Evolutionary conservation across 768 basidiomycete genomes (phyloP), one percentile per base, ranked within the genome.

Genomic region (Lentinula guzmanii): DNA sequence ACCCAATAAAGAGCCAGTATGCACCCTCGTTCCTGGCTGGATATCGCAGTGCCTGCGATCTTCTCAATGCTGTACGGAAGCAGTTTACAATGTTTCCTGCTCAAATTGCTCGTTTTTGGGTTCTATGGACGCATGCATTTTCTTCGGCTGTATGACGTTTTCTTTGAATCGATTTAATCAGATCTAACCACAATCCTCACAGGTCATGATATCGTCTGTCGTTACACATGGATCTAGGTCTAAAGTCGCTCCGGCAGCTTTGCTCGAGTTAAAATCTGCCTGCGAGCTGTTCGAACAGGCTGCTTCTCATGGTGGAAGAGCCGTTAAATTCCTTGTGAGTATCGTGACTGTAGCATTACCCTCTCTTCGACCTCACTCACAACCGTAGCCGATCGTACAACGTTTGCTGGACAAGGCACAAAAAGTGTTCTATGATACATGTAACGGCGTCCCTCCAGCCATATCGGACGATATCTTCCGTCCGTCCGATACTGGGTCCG

Each of bases 161-260:
- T 52, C 39, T 56, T 24, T 10, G 3, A 43, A 11, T 56, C 37
- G 18, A 15, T 41, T 6, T 10, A 15, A 3, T 21, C n/a, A n/a
- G 11, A 33, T 31, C 5, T 11, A 31, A 10, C 13, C 52, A 31
- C 42, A 33, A 33, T 52, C 39, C 61, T 6, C 64, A 35, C 50
- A 91, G 90, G 84, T 91, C 31, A 87, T 92, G 83, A 69, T 91
- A 43, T 83, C 87, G 10, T 87, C 90, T 8, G 83, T 91, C n/a
- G 87, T 89, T 1, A 90, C 86, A 11, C 86, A 86, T 58, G 82
- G 83, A 37, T 79, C 84, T 13, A 77, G 77, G 42, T 87, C 84
- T 1, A 90, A 87, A 68, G 85, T 88, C 18, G 89, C 89, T 0
- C 77, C 83, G 13, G 87, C 87, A 11, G 90, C 91, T 1, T 69